Conservation (phyloP, 2,329 filamentous ascomycete species). For the Gremmenia infestans region DNA sequence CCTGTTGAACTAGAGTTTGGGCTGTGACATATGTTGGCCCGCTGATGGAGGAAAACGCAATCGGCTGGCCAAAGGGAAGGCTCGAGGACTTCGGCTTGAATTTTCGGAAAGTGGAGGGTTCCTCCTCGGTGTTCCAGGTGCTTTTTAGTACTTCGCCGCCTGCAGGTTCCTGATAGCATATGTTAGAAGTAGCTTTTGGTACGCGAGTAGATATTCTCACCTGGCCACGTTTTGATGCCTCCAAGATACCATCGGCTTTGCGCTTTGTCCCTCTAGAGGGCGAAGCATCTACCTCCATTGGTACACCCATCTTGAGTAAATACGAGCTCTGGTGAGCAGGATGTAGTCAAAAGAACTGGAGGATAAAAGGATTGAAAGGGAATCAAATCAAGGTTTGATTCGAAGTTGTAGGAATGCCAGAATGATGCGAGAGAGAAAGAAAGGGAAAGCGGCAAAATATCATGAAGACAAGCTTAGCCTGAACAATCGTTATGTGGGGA, state of each 20-base stretch:
- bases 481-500: neutral
- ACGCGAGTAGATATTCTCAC: constrained; percentile 4
- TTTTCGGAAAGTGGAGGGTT: constrained; percentile 23
- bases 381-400: neutral
- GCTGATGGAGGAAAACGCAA: constrained; percentile 58
- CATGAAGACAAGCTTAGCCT: constrained; percentile 13
- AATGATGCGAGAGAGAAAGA: neutral
- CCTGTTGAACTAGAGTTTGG: constrained; percentile 90
- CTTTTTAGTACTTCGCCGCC: constrained; percentile 25
- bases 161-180: constrained; percentile 20
- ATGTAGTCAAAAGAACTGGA: no score
- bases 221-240: constrained; percentile 14
- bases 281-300: constrained; percentile 23
- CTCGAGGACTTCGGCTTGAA: constrained; percentile 40
- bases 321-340: neutral
- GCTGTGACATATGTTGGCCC: constrained; percentile 91
- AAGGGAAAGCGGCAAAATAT: neutral
- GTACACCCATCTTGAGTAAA: constrained; percentile 20
- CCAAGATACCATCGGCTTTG: constrained; percentile 23
- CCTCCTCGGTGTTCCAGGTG: constrained; percentile 27
- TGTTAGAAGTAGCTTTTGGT: constrained; percentile 1
- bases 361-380: neutral
- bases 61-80: constrained; percentile 52
- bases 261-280: constrained; percentile 22
- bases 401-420: neutral